These are phyloP conservation scores for Pyrus communis DNA, from an alignment of 306 rosid genomes.

Conservation along the genomic window DNA sequence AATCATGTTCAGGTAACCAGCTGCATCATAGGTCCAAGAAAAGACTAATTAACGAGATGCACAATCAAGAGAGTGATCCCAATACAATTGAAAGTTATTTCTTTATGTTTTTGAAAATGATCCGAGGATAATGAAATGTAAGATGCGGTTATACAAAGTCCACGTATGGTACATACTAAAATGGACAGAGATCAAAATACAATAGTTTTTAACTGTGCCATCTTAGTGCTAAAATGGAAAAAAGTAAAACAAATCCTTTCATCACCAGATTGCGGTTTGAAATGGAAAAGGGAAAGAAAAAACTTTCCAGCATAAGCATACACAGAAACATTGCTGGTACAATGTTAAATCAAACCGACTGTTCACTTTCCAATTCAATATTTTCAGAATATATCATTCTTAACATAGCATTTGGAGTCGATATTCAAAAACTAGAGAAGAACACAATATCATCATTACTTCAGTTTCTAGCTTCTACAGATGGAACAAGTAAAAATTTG, in stretches of 20 bases:
- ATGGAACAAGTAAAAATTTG: neutral
- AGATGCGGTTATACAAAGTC: neutral
- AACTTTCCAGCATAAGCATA: neutral
- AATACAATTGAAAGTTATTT: neutral
- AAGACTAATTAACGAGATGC: neutral
- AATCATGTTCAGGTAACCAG: slow-evolving; percentile 77
- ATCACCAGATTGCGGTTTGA: neutral
- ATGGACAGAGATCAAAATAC: neutral
- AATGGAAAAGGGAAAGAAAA: neutral
- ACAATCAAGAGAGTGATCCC: neutral
- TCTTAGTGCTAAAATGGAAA: neutral
- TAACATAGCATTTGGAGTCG: neutral
- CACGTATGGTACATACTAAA: neutral
- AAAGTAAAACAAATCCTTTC: too few relatives aligned
- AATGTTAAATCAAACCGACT: neutral
- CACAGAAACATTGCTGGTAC: neutral
- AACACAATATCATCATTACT: neutral
- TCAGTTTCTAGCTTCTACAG: neutral
- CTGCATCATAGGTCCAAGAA: slow-evolving; percentile 34
- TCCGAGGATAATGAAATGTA: neutral
- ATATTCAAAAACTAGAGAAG: neutral
- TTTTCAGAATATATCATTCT: neutral
- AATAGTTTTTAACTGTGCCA: neutral
- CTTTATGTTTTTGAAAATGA: too few relatives aligned
- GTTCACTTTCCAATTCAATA: neutral